Base-by-base conservation (phyloP, 139 green algal genomes). In the Gonium pectorale region DNA sequence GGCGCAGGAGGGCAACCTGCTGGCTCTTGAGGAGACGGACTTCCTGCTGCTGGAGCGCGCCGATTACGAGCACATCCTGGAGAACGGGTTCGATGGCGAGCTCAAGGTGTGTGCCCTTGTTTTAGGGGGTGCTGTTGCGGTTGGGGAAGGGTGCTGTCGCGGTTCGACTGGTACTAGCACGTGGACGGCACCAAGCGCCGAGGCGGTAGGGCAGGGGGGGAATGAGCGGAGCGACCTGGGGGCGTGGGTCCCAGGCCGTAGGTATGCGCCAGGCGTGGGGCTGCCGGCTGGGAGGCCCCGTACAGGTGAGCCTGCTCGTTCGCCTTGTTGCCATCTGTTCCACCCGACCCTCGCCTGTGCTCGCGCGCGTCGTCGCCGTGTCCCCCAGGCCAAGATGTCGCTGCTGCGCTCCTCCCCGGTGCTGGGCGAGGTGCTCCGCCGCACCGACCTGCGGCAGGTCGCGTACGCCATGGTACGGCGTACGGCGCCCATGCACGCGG, bases 11-110 rank as follows among this genome's bases (percentile, higher is more conserved):
- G 83, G 75, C 17, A 46, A 81, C 72, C 11, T 93, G 37, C 22
- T 91, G 41, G 86, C 84, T 5, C 73, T 91, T 70, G 89, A 91
- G 51, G 67, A 86, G 24, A 60, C 63, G 13, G 59, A 80, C 1
- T 69, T 91, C 79, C 59, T 90, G 72, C 22, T 89, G 21, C 60
- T 92, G 51, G 80, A 86, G 35, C 74, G 70, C 0, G 26, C 37
- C 5, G 79, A 80, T 27, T 91, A 93, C 85, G 33, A 70, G 2
- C 56, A 77, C 66, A 90, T 93, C 37, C 69, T 90, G 5, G 72
- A 73, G 8, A 64, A 83, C 43, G 89, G 89, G 33, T 93, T 93
- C 77, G 89, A 91, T 26, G 86, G 89, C 2, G 84, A 91, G 70
- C 87, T 93, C 27, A 82, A 81, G 49, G 80, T 67, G 26, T 26